These are phyloP conservation scores for Trichoderma virens DNA, from an alignment of 495 filamentous ascomycete species.

Conservation along the genomic window DNA sequence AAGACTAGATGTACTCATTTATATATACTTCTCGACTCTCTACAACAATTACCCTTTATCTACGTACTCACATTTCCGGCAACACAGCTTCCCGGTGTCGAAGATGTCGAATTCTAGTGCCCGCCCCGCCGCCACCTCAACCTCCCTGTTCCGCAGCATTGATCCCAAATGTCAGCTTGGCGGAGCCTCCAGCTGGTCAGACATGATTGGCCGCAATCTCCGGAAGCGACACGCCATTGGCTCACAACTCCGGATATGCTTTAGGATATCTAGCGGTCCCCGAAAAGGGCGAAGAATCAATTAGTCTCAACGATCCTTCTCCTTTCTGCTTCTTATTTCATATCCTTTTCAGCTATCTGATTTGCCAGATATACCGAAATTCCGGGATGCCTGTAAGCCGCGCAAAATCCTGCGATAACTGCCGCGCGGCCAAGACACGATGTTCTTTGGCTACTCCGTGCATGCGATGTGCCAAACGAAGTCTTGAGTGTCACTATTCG, in stretches of 20 bases:
- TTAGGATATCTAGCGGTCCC: not conserved
- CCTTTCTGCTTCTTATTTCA: not conserved
- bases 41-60: too few relatives aligned
- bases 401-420: not conserved
- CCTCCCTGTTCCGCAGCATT: too few relatives aligned
- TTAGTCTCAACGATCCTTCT: not conserved
- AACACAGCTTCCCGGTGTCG: too few relatives aligned
- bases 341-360: not conserved
- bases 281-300: not conserved
- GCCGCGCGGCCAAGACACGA: not conserved
- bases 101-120: too few relatives aligned
- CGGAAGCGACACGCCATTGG: not conserved
- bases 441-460: not conserved
- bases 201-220: not conserved
- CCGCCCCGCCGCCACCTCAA: not conserved
- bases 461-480: not conserved
- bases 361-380: not conserved
- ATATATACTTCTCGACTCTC: too few relatives aligned
- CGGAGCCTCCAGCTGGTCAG: not conserved
- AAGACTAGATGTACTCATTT: not conserved
- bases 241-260: not conserved
- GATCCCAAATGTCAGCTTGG: not conserved
- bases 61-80: too few relatives aligned
- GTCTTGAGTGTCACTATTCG: not conserved
- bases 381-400: not conserved